Percentiles rank a stretch among this genome's conserved stretches.
Evolutionary conservation across 768 basidiomycete genomes (phyloP).

Genomic region (Leccinum boreale): DNA sequence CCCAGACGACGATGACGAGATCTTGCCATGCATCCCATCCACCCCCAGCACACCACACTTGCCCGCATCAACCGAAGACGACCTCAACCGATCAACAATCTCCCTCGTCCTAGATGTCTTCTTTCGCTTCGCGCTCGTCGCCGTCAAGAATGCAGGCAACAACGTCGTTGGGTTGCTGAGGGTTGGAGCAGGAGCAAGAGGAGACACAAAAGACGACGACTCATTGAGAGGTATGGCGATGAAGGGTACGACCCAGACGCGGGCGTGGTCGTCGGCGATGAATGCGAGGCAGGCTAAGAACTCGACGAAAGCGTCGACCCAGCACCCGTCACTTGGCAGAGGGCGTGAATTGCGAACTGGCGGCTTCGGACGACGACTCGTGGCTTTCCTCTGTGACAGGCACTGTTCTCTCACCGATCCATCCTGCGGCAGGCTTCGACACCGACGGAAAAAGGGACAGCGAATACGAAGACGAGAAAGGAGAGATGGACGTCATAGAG

Average conservation of each 20-base stretch:
- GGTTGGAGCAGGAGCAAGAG: not conserved
- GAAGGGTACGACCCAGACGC: constrained; percentile 7
- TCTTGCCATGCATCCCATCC: constrained; percentile 4
- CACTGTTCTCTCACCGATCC: constrained; percentile 1
- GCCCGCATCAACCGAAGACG: constrained; percentile 23
- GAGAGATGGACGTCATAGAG: constrained; percentile 12
- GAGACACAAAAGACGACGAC: not conserved
- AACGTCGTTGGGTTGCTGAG: constrained; percentile 11
- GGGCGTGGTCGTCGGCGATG: constrained; percentile 10
- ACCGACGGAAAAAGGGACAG: constrained; percentile 11
- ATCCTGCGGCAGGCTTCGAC: not conserved
- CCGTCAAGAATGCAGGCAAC: constrained; percentile 25
- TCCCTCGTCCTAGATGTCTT: constrained; percentile 29
- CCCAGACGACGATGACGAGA: not conserved
- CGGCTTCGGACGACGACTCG: not conserved
- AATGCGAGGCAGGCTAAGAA: constrained; percentile 2
- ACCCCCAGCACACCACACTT: constrained; percentile 4
- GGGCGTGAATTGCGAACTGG: not conserved
- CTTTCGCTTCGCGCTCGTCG: constrained; percentile 19
- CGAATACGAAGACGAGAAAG: constrained; percentile 1
- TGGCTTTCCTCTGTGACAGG: not conserved
- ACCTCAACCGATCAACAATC: constrained; percentile 28
- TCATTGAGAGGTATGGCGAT: constrained; percentile 3
- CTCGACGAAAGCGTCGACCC: constrained; percentile 12
- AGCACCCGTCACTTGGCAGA: constrained; percentile 8